Percentiles rank a stretch among this genome's conserved stretches.
Conservation (phyloP, 2,329 filamentous ascomycete genomes). For the Trichoderma koningii region DNA sequence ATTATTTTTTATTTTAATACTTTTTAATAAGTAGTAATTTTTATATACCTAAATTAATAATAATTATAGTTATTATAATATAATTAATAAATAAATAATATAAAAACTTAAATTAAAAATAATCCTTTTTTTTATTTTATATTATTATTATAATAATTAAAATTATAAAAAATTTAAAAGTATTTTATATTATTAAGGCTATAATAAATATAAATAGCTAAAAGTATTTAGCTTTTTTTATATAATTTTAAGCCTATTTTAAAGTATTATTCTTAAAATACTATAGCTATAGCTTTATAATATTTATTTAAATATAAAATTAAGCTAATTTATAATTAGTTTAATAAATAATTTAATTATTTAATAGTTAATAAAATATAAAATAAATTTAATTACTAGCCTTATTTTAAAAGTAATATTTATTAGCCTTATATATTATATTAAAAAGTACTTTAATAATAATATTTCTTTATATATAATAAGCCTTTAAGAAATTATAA, state of each 20-base stretch:
- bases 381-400: no score
- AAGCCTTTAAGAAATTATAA: no score
- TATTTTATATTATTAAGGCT: no score
- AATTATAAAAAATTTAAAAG: background rate
- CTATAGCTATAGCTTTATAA: no score
- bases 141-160: background rate
- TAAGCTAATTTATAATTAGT: no score
- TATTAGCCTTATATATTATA: no score
- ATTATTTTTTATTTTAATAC: background rate
- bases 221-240: background rate
- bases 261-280: background rate
- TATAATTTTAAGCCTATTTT: background rate
- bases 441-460: no score
- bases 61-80: background rate
- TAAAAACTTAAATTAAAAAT: background rate
- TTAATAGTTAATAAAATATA: no score
- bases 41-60: background rate
- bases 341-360: background rate
- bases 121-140: background rate
- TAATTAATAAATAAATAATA: background rate
- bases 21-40: no score
- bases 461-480: no score
- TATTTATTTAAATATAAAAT: background rate
- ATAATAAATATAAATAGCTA: background rate
- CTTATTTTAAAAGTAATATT: no score